phyloP scores from a whole-genome alignment of 2,329 filamentous ascomycete genomes.

The Aschersonia sp. region DNA sequence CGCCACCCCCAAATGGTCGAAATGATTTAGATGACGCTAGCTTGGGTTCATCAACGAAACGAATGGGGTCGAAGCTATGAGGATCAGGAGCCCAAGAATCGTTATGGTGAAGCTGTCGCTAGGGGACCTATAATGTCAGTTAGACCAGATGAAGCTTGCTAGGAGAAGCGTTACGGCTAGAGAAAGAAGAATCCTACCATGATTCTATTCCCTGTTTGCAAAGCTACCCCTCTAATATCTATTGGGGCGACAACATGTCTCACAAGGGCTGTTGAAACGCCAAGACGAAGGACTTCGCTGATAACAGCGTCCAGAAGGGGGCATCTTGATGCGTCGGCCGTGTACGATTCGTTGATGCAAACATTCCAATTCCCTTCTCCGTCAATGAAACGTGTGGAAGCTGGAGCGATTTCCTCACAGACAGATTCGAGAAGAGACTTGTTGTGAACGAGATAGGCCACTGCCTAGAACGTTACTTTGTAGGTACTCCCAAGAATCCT shows the following conservation, averaged over 20 bases:
- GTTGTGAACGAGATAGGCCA: not conserved
- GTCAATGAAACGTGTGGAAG: not conserved
- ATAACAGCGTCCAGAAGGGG: not conserved
- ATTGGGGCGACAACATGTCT: not conserved
- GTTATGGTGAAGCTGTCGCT: not conserved
- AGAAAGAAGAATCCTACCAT: not conserved
- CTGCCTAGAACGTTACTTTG: not conserved
- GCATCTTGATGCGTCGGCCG: not conserved
- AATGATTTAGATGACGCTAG: not conserved
- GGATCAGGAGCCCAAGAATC: not conserved
- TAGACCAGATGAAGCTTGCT: too few relatives aligned
- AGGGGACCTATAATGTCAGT: not conserved
- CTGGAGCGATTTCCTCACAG: not conserved
- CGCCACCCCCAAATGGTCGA: not conserved
- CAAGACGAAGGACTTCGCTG: not conserved
- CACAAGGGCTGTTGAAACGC: not conserved
- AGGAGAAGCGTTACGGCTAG: not conserved
- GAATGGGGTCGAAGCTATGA: not conserved
- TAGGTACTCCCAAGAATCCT: not conserved
- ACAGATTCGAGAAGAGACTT: not conserved
- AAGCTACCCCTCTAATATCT: not conserved
- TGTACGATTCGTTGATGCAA: too few relatives aligned
- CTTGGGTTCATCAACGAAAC: not conserved
- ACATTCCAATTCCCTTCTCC: too few relatives aligned
- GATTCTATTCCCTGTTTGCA: not conserved